Evolutionary conservation across 345 rosid species (phyloP), one percentile per base, ranked within the genome.

Genomic region (Aquilaria yunnanensis): DNA sequence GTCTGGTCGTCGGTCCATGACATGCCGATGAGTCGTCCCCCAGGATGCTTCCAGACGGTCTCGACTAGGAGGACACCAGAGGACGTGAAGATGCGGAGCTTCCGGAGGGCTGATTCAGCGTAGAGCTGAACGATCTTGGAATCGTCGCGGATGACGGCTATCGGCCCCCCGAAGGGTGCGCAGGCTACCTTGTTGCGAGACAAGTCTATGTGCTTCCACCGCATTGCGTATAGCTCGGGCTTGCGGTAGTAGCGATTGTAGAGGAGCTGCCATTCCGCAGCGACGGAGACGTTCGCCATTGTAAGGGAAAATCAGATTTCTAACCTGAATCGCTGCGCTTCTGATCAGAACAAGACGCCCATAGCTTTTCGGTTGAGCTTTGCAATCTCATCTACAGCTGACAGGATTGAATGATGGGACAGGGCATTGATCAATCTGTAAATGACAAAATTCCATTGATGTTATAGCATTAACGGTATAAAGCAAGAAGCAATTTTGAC

Each of bases 191-290:
- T 94, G 82, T 94, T 86, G 33, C 96, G 96, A 46, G 80, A 72
- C 57, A 94, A 76, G 70, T 94, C 99, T 9, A 94, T 80, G 80
- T 88, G 81, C 45, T 78, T 94, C 99, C 99, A 94, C 65, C 75
- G 80, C 95, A 90, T 82, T 52, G 79, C 81, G 75, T 90, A 90
- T 46, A 88, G 80, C 78, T 90, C 96, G 12, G 87, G 96, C 64
- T 94, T 94, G 47, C 99, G 86, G 75, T 94, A 94, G 77, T 83
- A 94, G 6, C 91, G 74, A 54, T 90, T 83, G 70, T 73, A 72
- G 23, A 94, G 95, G 61, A 94, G 92, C 78, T 88, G 96, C 99
- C 99, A 94, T 61, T 94, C 99, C 30, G 99, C 97, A 58, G 96
- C 96, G 32, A 90, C 97, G 6, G 99, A 83, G 16, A 90, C 91